Percentiles rank a stretch among this genome's conserved stretches.
Conservation (phyloP, 1,284 basidiomycete species). For the Abortiporus biennis region DNA sequence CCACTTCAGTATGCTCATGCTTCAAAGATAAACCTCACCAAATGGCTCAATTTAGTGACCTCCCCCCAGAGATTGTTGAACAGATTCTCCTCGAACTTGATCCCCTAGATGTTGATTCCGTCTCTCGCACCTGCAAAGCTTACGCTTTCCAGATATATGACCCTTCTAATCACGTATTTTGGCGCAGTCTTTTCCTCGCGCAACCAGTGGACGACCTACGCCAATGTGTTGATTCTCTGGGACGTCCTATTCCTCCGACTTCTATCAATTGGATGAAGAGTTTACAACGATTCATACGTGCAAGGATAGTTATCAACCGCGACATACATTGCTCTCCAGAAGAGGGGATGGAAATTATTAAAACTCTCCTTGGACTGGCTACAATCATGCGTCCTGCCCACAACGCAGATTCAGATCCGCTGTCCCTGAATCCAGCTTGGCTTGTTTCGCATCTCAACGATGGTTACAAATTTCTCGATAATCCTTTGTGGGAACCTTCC, state of each 20-base stretch:
- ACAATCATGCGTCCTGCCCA: constrained; percentile 36
- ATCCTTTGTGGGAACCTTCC: constrained; percentile 19
- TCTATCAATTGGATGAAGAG: constrained; percentile 46
- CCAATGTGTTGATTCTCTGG: constrained; percentile 30
- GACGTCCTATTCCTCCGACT: constrained; percentile 32
- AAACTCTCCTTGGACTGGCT: background rate
- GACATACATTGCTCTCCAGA: background rate
- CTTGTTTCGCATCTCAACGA: constrained; percentile 33
- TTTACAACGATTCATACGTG: constrained; percentile 42
- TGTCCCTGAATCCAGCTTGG: constrained; percentile 50
- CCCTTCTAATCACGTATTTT: constrained; percentile 40
- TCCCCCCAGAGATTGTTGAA: constrained; percentile 54
- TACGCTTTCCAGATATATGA: constrained; percentile 33
- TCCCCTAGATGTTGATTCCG: constrained; percentile 45
- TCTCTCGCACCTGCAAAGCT: constrained; percentile 43
- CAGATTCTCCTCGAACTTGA: constrained; percentile 45
- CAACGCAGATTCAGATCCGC: constrained; percentile 18
- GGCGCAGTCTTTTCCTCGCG: constrained; percentile 55
- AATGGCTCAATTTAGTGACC: constrained; percentile 15
- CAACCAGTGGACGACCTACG: constrained; percentile 57
- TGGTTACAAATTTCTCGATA: constrained; percentile 39
- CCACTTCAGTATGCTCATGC: no score
- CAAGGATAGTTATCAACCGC: background rate
- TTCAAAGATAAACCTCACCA: no score
- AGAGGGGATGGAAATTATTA: background rate